Evolutionary conservation across 1,284 basidiomycete species (phyloP), one percentile per base, ranked within the genome.

Genomic region (Rhodotorula mucilaginosa): DNA sequence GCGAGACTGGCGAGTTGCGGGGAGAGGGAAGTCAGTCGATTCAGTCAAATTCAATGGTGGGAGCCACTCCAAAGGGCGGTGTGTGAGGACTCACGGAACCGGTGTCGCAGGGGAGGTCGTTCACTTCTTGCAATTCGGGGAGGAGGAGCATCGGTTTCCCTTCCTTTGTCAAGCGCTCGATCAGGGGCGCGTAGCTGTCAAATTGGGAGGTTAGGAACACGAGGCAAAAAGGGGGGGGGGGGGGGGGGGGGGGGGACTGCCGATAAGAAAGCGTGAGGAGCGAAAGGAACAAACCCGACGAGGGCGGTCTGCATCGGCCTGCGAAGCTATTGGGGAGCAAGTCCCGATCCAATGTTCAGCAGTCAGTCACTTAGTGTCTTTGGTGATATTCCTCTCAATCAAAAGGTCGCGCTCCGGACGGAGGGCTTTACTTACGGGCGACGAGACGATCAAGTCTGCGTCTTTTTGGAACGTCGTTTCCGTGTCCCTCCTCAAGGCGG

Each of bases 251-350:
- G n/a, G n/a, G n/a, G n/a, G n/a, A n/a, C n/a, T n/a, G n/a, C n/a
- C n/a, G n/a, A n/a, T n/a, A 21, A 0, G 21, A 13, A n/a, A 10
- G n/a, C n/a, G 3, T n/a, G 19, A 7, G 2, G 31, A 58, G 15
- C 8, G 47, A 16, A 13, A 21, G 49, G 10, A 10, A 49, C 62
- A 31, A 77, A 81, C n/a, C 80, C 81, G 8, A 80, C 59, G 1
- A 82, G 69, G 69, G 80, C 78, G 4, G 82, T 83, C 71, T 82
- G 81, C 79, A 82, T 79, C 1, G 81, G 79, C 26, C 82, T 77
- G 5, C 79, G 76, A 18, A 82, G 31, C 80, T 82, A 48, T 16
- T 29, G 2, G 44, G 5, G 59, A n/a, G 23, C 49, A 34, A 34
- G 13, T n/a, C 13, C 6, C 29, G 31, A 26, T 8, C 13, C 31